Conservation (phyloP, 1,284 basidiomycete genomes). For the Chiua sp. region DNA sequence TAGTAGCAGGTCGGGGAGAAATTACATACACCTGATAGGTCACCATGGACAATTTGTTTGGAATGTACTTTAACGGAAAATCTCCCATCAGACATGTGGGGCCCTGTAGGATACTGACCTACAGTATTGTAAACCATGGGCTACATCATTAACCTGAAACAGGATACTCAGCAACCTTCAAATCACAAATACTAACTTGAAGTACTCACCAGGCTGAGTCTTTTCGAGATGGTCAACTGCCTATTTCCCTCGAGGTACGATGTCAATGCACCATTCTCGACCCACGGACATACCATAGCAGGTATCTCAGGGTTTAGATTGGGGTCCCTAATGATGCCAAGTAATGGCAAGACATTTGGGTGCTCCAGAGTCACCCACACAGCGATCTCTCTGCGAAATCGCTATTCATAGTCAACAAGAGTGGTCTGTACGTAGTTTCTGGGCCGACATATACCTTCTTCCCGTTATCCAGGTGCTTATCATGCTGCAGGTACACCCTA, state of each 20-base stretch:
- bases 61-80: neutral
- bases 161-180: too few species aligned
- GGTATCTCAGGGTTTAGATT: neutral
- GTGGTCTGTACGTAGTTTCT: too few species aligned
- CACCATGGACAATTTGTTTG: neutral
- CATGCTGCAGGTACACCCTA: neutral
- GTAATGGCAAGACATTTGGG: neutral
- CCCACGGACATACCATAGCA: conserved; percentile 2
- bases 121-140: neutral
- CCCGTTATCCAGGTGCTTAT: neutral
- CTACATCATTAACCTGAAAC: neutral
- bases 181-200: too few species aligned
- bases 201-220: neutral
- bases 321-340: neutral
- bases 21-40: conserved; percentile 2
- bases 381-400: neutral
- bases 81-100: too few species aligned
- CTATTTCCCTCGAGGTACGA: too few species aligned
- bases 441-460: neutral
- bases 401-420: neutral
- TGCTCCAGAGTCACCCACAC: neutral
- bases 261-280: neutral
- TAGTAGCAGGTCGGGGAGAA: neutral
- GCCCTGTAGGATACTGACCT: neutral
- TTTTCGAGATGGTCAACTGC: neutral